phyloP scores from a whole-genome alignment of 1,284 basidiomycete genomes.

The Apiotrichum mycotoxinovorans region DNA sequence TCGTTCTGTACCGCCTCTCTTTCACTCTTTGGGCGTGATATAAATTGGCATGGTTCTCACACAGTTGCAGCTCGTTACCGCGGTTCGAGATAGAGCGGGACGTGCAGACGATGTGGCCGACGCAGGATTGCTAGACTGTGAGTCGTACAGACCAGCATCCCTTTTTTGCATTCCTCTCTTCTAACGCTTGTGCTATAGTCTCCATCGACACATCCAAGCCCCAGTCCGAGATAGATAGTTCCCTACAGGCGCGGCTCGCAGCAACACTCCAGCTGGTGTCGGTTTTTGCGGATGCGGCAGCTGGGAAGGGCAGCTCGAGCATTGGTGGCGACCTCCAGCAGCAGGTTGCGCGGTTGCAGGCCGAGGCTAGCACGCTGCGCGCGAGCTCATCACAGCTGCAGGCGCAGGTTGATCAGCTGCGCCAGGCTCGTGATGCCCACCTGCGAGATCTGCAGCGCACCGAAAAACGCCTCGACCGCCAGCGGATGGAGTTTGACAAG shows the following conservation, averaged over 20 bases:
- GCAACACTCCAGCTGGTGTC: slow-evolving; percentile 33
- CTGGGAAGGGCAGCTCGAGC: slow-evolving; percentile 4
- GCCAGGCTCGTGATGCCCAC: slow-evolving; percentile 58
- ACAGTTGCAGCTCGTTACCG: slow-evolving; percentile 41
- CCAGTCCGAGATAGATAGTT: slow-evolving; percentile 31
- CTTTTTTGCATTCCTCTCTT: not conserved
- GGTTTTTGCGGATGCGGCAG: slow-evolving; percentile 25
- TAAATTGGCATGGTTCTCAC: slow-evolving; percentile 10
- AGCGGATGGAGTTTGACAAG: slow-evolving; percentile 61
- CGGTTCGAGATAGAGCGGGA: slow-evolving; percentile 34
- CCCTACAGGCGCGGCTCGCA: slow-evolving; percentile 32
- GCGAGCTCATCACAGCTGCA: slow-evolving; percentile 60
- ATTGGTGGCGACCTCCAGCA: slow-evolving; percentile 6
- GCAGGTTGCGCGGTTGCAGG: slow-evolving; percentile 27
- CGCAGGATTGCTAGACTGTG: slow-evolving; percentile 18
- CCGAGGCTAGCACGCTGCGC: slow-evolving; percentile 39
- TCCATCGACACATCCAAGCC: slow-evolving; percentile 26
- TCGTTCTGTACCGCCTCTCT: no score
- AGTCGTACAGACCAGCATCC: slow-evolving; percentile 1
- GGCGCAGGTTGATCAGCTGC: slow-evolving; percentile 58
- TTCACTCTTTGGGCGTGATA: not conserved
- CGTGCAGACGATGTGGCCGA: slow-evolving; percentile 10
- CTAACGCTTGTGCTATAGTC: slow-evolving; percentile 19
- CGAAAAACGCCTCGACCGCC: slow-evolving; percentile 69
- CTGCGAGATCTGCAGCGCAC: slow-evolving; percentile 60